These are phyloP conservation scores for Pichia sp. DNA, from an alignment of 1,139 yeast genomes.

Conservation along the genomic window DNA sequence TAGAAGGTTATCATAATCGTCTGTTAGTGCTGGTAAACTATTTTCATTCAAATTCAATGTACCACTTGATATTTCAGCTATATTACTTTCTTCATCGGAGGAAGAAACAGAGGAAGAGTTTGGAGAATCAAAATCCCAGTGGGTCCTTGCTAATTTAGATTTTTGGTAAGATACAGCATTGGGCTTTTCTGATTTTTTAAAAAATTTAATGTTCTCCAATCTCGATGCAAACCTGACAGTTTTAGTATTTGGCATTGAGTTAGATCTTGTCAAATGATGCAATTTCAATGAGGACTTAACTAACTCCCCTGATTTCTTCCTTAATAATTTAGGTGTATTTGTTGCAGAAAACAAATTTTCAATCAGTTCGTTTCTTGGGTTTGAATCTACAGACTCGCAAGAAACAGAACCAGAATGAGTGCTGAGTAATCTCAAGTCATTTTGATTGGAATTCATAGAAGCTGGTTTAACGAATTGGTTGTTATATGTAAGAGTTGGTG, in stretches of 20 bases:
- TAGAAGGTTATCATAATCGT: conserved; percentile 21
- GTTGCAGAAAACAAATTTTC: conserved; percentile 1
- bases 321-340: conserved; percentile 38
- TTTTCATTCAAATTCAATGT: neutral
- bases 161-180: conserved; percentile 55
- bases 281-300: conserved; percentile 65
- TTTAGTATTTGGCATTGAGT: conserved; percentile 65
- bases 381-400: neutral
- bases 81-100: conserved; percentile 19
- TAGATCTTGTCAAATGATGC: conserved; percentile 40
- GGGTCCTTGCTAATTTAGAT: conserved; percentile 9
- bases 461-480: neutral
- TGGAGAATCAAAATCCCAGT: conserved; percentile 21
- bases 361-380: neutral
- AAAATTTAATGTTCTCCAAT: conserved; percentile 61
- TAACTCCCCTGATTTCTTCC: conserved; percentile 64
- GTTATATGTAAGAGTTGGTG: neutral
- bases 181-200: conserved; percentile 65
- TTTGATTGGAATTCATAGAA: no score
- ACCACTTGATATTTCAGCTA: conserved; percentile 21
- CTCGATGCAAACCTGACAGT: conserved; percentile 72
- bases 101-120: conserved; percentile 5
- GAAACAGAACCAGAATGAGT: neutral
- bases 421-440: neutral
- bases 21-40: conserved; percentile 12